Percentiles rank a stretch among this genome's conserved stretches.
Evolutionary conservation across 2,329 filamentous ascomycete genomes (phyloP).

Genomic region (Sarocladium strictum): DNA sequence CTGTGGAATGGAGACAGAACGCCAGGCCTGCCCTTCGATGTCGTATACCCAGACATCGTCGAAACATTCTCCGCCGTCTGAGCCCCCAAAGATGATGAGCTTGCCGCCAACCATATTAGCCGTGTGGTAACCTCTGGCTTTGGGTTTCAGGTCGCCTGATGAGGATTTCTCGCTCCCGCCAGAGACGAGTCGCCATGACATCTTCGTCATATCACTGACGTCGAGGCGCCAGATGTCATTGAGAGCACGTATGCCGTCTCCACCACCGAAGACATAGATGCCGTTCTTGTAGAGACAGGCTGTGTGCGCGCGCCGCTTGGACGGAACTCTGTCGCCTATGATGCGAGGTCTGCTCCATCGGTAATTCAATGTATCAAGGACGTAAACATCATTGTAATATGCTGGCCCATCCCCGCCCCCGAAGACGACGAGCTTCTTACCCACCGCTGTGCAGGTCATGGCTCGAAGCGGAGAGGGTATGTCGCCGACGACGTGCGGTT

Average conservation of each 20-base stretch:
- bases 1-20: conserved; percentile 49
- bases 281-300: conserved; percentile 67
- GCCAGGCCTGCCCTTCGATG: conserved; percentile 56
- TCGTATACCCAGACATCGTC: conserved; percentile 70
- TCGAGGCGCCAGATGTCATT: conserved; percentile 71
- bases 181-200: conserved; percentile 63
- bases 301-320: conserved; percentile 60
- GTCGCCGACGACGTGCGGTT: conserved; percentile 58
- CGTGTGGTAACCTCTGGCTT: conserved; percentile 64
- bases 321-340: conserved; percentile 51
- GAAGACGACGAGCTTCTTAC: conserved; percentile 65
- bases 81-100: conserved; percentile 65
- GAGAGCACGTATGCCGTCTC: conserved; percentile 62
- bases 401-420: conserved; percentile 64
- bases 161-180: conserved; percentile 25
- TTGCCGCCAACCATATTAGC: conserved; percentile 69
- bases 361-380: conserved; percentile 65
- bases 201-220: conserved; percentile 59
- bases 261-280: conserved; percentile 67
- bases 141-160: conserved; percentile 42
- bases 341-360: conserved; percentile 60
- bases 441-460: conserved; percentile 67
- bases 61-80: conserved; percentile 66
- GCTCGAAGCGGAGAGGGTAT: conserved; percentile 59
- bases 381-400: conserved; percentile 68